Evolutionary conservation across 208 protist species (phyloP).

Genomic region (Wallacemonas rigidus): DNA sequence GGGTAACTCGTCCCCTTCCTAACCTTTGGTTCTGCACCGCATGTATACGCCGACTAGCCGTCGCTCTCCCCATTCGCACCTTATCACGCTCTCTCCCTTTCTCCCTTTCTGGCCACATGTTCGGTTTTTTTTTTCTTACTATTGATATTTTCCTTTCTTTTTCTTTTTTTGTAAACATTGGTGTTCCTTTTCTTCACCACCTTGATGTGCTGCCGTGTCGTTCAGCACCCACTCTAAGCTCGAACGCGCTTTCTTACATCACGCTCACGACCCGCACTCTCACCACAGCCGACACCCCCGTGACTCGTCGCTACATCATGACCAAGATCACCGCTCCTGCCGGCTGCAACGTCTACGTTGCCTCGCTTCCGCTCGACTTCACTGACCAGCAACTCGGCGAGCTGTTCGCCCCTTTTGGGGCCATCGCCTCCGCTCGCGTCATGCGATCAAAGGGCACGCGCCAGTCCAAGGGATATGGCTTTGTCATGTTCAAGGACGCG

Average conservation of each 20-base stretch:
- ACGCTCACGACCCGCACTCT: not conserved
- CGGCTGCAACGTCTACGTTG: constrained; percentile 65
- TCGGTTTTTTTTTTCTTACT: constrained; percentile 1
- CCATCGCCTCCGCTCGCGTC: constrained; percentile 61
- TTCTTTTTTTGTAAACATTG: too few species aligned
- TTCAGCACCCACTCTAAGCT: constrained; percentile 16
- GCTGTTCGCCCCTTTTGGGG: constrained; percentile 62
- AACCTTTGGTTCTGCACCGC: too few species aligned
- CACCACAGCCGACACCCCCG: not conserved
- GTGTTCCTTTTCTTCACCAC: too few species aligned
- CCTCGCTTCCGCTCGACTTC: constrained; percentile 68
- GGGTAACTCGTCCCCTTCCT: too few species aligned
- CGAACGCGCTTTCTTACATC: not conserved
- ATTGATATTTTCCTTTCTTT: constrained; percentile 6
- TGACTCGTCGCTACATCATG: constrained; percentile 6
- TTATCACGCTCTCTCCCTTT: constrained; percentile 4
- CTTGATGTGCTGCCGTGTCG: not conserved
- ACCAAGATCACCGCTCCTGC: constrained; percentile 24
- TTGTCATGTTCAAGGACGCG: constrained; percentile 63
- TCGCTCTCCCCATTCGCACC: not conserved
- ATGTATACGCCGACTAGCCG: not conserved
- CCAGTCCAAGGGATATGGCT: constrained; percentile 74
- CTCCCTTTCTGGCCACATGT: not conserved
- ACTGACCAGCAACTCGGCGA: constrained; percentile 60
- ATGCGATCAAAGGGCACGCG: constrained; percentile 65